phyloP scores from a whole-genome alignment of 2,329 filamentous ascomycete genomes.

The Alternaria viburni region DNA sequence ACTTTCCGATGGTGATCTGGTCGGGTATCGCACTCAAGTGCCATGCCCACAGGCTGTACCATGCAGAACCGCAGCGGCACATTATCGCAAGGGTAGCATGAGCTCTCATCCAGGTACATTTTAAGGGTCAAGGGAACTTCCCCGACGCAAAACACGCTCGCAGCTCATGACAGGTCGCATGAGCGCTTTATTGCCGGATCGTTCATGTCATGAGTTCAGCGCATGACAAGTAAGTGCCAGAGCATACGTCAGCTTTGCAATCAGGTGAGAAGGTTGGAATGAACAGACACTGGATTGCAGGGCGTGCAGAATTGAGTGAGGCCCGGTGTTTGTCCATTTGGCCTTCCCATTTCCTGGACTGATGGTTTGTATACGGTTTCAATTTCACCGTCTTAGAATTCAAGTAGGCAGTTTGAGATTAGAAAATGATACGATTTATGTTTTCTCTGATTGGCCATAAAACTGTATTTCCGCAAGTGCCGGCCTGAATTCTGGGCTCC shows the following conservation, averaged over 20 bases:
- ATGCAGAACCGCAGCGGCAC: slow-evolving; percentile 9
- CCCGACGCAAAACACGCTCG: slow-evolving; percentile 18
- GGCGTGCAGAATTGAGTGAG: neutral
- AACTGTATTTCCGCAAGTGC: neutral
- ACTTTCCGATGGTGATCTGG: neutral
- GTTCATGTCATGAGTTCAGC: slow-evolving; percentile 5
- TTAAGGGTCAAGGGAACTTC: slow-evolving; percentile 22
- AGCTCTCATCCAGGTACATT: slow-evolving; percentile 27
- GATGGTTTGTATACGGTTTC: neutral
- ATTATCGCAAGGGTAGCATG: slow-evolving; percentile 16
- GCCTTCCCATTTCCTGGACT: slow-evolving; percentile 26
- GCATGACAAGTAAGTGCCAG: neutral
- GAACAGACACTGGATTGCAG: neutral
- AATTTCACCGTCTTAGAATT: neutral
- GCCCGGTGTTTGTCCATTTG: slow-evolving; percentile 20
- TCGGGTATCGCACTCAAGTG: neutral
- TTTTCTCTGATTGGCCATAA: neutral
- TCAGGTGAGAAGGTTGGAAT: neutral
- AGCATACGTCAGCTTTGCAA: neutral
- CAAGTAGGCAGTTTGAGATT: neutral
- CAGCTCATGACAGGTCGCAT: slow-evolving; percentile 33
- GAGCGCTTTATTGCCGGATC: slow-evolving; percentile 22
- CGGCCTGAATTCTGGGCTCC: neutral
- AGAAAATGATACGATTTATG: neutral
- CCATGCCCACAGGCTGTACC: neutral